phyloP scores from a whole-genome alignment of 257 asterid species.

The Cordia subcordata region DNA sequence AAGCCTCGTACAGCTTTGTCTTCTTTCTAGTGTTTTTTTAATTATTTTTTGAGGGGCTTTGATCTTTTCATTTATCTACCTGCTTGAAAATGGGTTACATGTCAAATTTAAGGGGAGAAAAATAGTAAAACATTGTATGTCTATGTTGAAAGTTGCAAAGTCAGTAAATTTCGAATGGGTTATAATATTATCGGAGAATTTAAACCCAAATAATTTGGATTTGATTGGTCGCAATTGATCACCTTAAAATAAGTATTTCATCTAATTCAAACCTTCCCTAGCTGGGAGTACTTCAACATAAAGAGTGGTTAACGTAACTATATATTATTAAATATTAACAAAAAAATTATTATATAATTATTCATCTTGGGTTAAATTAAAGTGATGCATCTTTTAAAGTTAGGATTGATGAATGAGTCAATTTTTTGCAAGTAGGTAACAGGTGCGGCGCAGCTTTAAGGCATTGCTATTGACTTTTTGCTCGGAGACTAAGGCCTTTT shows the following conservation, averaged over 20 bases:
- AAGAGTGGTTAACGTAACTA: too few species aligned
- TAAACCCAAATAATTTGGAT: too few species aligned
- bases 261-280: not conserved
- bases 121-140: conserved; percentile 13
- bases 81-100: conserved; percentile 12
- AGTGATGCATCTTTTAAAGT: conserved; percentile 7
- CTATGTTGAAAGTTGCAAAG: too few species aligned
- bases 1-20: conserved; percentile 33
- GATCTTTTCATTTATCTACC: conserved; percentile 8
- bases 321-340: too few species aligned
- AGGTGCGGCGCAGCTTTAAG: not conserved
- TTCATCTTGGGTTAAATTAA: too few species aligned
- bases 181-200: too few species aligned
- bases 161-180: too few species aligned
- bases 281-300: not conserved
- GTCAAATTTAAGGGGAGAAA: conserved; percentile 12
- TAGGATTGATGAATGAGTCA: not conserved
- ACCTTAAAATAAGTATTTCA: not conserved
- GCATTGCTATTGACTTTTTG: not conserved
- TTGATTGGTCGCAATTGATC: too few species aligned
- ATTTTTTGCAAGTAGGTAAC: not conserved
- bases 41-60: not conserved
- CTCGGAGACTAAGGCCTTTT: not conserved
- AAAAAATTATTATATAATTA: too few species aligned
- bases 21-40: not conserved